Evolutionary conservation across 352 stramenopile genomes (phyloP).

Genomic region (Phytophthora sp.): DNA sequence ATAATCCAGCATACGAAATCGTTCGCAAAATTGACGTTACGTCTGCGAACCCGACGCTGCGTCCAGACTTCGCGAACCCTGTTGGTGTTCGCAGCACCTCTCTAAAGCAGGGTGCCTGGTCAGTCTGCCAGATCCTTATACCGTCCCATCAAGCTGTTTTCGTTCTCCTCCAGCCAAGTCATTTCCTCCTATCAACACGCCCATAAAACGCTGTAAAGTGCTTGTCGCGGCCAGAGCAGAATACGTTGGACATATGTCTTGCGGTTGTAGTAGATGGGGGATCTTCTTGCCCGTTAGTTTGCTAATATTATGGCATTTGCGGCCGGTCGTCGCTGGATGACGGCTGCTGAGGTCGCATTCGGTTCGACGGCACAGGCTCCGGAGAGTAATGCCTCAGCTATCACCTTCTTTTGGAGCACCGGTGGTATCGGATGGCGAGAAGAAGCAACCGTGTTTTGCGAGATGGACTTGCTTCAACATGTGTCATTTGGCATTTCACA

Average conservation of each 20-base stretch:
- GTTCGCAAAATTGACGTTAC: conserved; percentile 31
- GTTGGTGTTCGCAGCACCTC: conserved; percentile 25
- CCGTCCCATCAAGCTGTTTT: conserved; percentile 21
- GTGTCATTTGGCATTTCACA: too few relatives aligned
- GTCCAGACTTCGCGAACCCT: conserved; percentile 23
- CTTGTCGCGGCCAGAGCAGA: too few relatives aligned
- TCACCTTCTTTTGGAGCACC: conserved; percentile 13
- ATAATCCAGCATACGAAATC: conserved; percentile 30
- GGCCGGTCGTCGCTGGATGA: conserved; percentile 16
- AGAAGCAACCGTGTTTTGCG: not conserved
- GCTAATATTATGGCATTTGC: conserved; percentile 17
- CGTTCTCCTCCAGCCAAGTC: conserved; percentile 29
- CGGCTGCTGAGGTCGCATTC: too few relatives aligned
- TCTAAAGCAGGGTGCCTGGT: conserved; percentile 24
- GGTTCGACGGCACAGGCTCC: too few relatives aligned
- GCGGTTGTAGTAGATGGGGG: conserved; percentile 36
- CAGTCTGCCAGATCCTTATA: conserved; percentile 14
- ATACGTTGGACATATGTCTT: conserved; percentile 24
- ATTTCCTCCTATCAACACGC: conserved; percentile 26
- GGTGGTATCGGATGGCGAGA: not conserved
- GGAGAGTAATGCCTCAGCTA: not conserved
- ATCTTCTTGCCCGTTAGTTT: conserved; percentile 35
- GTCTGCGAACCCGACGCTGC: conserved; percentile 33
- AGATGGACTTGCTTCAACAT: too few relatives aligned
- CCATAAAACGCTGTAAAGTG: too few relatives aligned